Percentiles rank a stretch among this genome's conserved stretches.
Conservation (phyloP, 1,284 basidiomycete species). For the Rhizoctonia solani region DNA sequence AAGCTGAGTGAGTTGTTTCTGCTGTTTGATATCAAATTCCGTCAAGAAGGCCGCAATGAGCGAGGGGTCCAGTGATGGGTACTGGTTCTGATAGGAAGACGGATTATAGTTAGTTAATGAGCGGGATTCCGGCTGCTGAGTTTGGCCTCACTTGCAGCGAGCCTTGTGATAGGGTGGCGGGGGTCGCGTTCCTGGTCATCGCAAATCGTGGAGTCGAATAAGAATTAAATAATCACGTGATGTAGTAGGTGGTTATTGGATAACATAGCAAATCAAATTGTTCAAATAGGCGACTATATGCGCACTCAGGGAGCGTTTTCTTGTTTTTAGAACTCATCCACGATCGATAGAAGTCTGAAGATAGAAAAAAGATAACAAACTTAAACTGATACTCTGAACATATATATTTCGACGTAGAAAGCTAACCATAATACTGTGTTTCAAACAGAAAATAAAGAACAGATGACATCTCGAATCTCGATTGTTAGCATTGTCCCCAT, state of each 20-base stretch:
- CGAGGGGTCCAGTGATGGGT: conserved; percentile 7
- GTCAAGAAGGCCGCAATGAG: conserved; percentile 20
- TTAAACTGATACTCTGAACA: too few species aligned
- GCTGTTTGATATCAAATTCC: conserved; percentile 8
- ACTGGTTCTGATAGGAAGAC: conserved; percentile 5
- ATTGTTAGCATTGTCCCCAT: too few species aligned
- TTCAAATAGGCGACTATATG: too few species aligned
- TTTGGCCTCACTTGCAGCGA: background rate
- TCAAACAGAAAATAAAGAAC: too few species aligned
- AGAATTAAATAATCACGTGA: conserved; percentile 19
- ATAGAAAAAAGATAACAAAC: too few species aligned
- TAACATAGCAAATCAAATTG: background rate
- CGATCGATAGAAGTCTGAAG: too few species aligned
- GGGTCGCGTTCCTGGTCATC: conserved; percentile 2
- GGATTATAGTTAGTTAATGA: background rate
- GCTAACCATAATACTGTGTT: too few species aligned
- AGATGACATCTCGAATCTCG: too few species aligned
- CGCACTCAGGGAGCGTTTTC: too few species aligned
- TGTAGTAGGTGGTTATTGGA: background rate
- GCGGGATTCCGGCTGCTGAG: background rate
- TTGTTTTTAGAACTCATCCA: too few species aligned
- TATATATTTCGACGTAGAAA: too few species aligned
- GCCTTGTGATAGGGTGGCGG: background rate
- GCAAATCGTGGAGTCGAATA: conserved; percentile 13
- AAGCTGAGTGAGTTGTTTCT: background rate